Evolutionary conservation across 225 moss, liverwort and hornwort species (phyloP).

Genomic region (Pseudoscleropodium purum): DNA sequence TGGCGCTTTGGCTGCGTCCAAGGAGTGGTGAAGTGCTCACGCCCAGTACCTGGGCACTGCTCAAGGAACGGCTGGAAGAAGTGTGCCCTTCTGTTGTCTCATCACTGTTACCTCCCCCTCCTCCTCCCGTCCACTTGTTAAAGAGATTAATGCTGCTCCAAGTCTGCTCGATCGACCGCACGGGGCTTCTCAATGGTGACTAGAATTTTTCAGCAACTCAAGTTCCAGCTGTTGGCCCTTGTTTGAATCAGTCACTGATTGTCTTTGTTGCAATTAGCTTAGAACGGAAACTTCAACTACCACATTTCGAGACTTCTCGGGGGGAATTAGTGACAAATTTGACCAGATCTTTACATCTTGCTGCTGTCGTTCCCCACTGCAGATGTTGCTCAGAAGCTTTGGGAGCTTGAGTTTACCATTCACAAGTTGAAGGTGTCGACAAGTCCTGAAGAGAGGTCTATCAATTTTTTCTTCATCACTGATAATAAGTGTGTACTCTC

Average conservation of each 20-base stretch:
- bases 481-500: conserved; percentile 37
- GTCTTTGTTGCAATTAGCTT: neutral
- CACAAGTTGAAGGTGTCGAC: conserved; percentile 82
- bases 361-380: neutral
- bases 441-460: conserved; percentile 61
- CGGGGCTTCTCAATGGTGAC: conserved; percentile 53
- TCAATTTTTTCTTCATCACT: conserved; percentile 59
- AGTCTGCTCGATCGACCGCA: conserved; percentile 52
- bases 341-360: neutral
- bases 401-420: conserved; percentile 76
- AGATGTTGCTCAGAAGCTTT: conserved; percentile 69
- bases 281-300: neutral
- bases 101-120: conserved; percentile 25
- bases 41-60: conserved; percentile 31
- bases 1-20: conserved; percentile 59
- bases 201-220: neutral
- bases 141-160: conserved; percentile 49
- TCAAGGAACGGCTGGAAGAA: conserved; percentile 59
- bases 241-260: neutral
- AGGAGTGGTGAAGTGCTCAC: conserved; percentile 1
- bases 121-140: conserved; percentile 25
- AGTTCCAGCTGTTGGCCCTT: neutral
- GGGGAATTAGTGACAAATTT: neutral
- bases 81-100: conserved; percentile 46
- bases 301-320: neutral